Base-by-base conservation (phyloP, 2,329 filamentous ascomycete species). In the Microdochium paspali region DNA sequence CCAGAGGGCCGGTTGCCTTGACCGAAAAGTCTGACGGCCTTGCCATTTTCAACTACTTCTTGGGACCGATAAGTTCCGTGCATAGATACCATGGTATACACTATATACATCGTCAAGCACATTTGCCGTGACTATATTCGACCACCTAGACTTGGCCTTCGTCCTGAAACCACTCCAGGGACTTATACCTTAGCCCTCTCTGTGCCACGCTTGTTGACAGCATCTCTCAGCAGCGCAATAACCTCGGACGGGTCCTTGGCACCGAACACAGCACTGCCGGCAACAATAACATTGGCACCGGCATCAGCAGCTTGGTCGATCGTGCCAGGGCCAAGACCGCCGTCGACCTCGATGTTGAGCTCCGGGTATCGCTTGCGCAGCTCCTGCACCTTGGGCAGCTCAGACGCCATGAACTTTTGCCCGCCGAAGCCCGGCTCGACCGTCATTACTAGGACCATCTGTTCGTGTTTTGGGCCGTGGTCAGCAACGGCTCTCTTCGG, bases 401-500 rank as follows among this genome's bases (percentile, higher is more conserved):
- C 89, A 6, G 87, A 88, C 12, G 89, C 83, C 90, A 97, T 97
- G 75, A 98, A 98, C 63, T 95, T 96, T 65, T 98, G 93, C 6
- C 93, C 93, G 53, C 93, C 93, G 62, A 98, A 98, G 43, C 93
- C 93, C 42, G 93, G 93, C 69, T 98, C 81, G 40, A 98, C 93
- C 1, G 93, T 98, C 93, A 98, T 98, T 51, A 98, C 80, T 18
- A 98, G 82, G 31, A 95, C 90, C 93, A 98, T 98, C 91, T 96
- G 53, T 26, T 10, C 32, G 18, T 20, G 31, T 10, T 20, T 30
- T n/a, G 46, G 21, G 24, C 20, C 25, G 26, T 25, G 13, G n/a
- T n/a, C n/a, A n/a, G n/a, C n/a, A n/a, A n/a, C n/a, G n/a, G n/a
- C n/a, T n/a, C n/a, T n/a, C n/a, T n/a, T n/a, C n/a, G n/a, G n/a